These are phyloP conservation scores for Cyphellophora europaea DNA, from an alignment of 2,329 filamentous ascomycete genomes.

Conservation along the genomic window DNA sequence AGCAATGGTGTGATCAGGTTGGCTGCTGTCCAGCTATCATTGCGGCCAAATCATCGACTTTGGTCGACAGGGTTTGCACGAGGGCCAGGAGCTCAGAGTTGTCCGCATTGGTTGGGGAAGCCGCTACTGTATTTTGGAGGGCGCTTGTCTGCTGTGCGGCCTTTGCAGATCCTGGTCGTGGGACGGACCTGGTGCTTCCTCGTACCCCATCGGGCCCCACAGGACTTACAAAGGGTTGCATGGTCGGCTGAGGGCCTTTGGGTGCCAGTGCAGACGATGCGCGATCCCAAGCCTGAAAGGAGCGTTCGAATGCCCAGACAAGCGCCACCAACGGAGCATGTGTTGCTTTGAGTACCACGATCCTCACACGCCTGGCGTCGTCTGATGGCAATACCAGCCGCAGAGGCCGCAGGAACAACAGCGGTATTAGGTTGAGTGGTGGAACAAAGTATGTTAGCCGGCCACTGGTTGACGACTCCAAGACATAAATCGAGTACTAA, in stretches of 20 bases:
- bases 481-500: conserved; percentile 33
- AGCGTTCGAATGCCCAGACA: conserved; percentile 50
- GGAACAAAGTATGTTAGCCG: conserved; percentile 38
- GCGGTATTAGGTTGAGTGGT: conserved; percentile 48
- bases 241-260: neutral
- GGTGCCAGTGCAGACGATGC: neutral
- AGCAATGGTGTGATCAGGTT: too few relatives aligned
- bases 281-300: conserved; percentile 9
- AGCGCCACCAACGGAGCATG: conserved; percentile 49
- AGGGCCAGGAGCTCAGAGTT: conserved; percentile 15
- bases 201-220: neutral
- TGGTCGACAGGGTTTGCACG: conserved; percentile 16
- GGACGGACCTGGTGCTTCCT: neutral
- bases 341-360: conserved; percentile 49
- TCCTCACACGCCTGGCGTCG: conserved; percentile 44
- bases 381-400: conserved; percentile 47
- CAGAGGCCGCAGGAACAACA: conserved; percentile 47
- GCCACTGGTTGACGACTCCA: conserved; percentile 36
- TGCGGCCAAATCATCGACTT: conserved; percentile 19
- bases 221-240: neutral
- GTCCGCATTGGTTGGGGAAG: conserved; percentile 14
- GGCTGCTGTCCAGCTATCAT: conserved; percentile 19
- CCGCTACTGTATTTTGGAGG: neutral
- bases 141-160: neutral
- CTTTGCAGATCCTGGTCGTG: neutral